Evolutionary conservation across 164 flowering plant genomes (phyloP), one percentile per base, ranked within the genome.

Genomic region (Hamamelis virginiana): DNA sequence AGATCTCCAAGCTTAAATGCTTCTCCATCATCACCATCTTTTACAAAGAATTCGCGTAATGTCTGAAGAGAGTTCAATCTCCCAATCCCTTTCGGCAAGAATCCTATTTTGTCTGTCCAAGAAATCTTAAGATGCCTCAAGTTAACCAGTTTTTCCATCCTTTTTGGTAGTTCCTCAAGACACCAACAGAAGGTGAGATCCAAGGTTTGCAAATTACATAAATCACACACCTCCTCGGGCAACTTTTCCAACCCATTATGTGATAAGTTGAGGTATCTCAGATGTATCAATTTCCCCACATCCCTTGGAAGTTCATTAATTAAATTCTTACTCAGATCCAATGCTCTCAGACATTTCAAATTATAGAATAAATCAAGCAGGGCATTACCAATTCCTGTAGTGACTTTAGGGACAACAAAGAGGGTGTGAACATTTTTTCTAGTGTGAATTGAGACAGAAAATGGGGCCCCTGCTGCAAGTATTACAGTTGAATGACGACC

Each of bases 1-100:
- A n/a, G n/a, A n/a, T n/a, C n/a, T n/a, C n/a, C n/a, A n/a, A n/a
- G n/a, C n/a, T n/a, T n/a, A n/a, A n/a, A n/a, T n/a, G n/a, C n/a
- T n/a, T n/a, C n/a, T n/a, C n/a, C n/a, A n/a, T n/a, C n/a, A n/a
- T n/a, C n/a, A n/a, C n/a, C n/a, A n/a, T n/a, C n/a, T n/a, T n/a
- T n/a, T n/a, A n/a, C n/a, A n/a, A n/a, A n/a, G n/a, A n/a, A n/a
- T n/a, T n/a, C n/a, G n/a, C n/a, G n/a, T n/a, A n/a, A n/a, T n/a
- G n/a, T n/a, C n/a, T 55, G 47, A 25, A 68, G 69, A 19, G 33
- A 11, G 15, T 5, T 28, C 11, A 76, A 33, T 51, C 58, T 67
- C 12, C 48, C 75, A 13, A 76, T 58, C 26, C 68, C 72, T 68
- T 64, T 45, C 4, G 78, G 78, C 41, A 76, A 12, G 13, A 5